Conservation (phyloP, 129 eudicot genomes). For the Pseudognaphalium luteoalbum region DNA sequence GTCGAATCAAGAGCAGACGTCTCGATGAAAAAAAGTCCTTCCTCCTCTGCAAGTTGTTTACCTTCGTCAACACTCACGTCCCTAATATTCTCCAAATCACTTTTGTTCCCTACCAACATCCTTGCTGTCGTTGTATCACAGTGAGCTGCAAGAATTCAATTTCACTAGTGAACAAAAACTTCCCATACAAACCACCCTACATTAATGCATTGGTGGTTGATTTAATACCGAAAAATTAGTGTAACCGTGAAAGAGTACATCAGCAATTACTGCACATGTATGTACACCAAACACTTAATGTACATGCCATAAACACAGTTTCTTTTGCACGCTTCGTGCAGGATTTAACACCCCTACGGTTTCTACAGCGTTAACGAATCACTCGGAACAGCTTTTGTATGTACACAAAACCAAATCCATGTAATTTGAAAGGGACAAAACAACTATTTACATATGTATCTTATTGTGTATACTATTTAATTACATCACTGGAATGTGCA, state of each 20-base stretch:
- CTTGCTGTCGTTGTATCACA: conserved; percentile 78
- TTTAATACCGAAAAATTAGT: not conserved
- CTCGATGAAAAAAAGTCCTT: conserved; percentile 85
- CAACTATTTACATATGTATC: too few species aligned
- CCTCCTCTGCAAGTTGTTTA: conserved; percentile 76
- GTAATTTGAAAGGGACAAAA: too few species aligned
- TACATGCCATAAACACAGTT: not conserved
- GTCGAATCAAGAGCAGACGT: conserved; percentile 84
- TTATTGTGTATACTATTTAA: not conserved
- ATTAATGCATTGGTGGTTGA: not conserved
- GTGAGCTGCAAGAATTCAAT: conserved; percentile 56
- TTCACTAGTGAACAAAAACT: not conserved
- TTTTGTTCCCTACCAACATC: conserved; percentile 85
- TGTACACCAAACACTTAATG: not conserved
- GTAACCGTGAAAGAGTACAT: not conserved
- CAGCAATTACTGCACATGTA: not conserved
- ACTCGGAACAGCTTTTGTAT: not conserved
- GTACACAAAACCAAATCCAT: not conserved
- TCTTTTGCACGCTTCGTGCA: not conserved
- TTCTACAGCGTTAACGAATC: not conserved
- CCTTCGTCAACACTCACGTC: conserved; percentile 76
- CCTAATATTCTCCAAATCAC: conserved; percentile 78
- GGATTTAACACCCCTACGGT: not conserved
- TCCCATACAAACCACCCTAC: not conserved
- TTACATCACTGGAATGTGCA: not conserved